Conservation (phyloP, 1,139 yeast genomes). For the Martiniozyma asiatica region DNA sequence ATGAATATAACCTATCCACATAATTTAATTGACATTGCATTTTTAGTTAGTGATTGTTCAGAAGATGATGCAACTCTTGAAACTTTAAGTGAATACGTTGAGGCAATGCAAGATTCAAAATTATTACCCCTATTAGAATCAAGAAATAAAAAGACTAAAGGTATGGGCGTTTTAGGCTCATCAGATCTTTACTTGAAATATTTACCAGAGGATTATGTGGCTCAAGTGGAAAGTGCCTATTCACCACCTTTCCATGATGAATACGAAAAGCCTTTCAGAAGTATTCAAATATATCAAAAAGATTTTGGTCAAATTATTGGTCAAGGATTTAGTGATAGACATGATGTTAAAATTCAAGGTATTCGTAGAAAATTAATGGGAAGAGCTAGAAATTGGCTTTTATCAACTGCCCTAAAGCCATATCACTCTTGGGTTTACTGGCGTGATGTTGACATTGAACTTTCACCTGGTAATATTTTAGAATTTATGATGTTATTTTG, state of each 20-base stretch:
- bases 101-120: constrained; percentile 61
- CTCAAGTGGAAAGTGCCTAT: constrained; percentile 44
- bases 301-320: constrained; percentile 81
- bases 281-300: constrained; percentile 64
- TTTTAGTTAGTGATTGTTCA: constrained; percentile 75
- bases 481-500: constrained; percentile 66
- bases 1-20: constrained; percentile 84
- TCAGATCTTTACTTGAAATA: constrained; percentile 53
- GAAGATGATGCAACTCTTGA: constrained; percentile 65
- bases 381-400: constrained; percentile 79
- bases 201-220: constrained; percentile 57
- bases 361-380: constrained; percentile 83
- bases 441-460: constrained; percentile 86
- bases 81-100: constrained; percentile 51
- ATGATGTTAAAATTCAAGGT: constrained; percentile 84
- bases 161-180: constrained; percentile 38
- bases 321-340: constrained; percentile 83
- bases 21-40: constrained; percentile 68
- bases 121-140: constrained; percentile 36
- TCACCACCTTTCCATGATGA: constrained; percentile 52
- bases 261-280: constrained; percentile 60
- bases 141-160: constrained; percentile 26
- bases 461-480: constrained; percentile 68
- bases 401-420: constrained; percentile 64
- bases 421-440: constrained; percentile 92